Conservation (phyloP, 768 basidiomycete genomes). For the Sporobolomyces roseus region DNA sequence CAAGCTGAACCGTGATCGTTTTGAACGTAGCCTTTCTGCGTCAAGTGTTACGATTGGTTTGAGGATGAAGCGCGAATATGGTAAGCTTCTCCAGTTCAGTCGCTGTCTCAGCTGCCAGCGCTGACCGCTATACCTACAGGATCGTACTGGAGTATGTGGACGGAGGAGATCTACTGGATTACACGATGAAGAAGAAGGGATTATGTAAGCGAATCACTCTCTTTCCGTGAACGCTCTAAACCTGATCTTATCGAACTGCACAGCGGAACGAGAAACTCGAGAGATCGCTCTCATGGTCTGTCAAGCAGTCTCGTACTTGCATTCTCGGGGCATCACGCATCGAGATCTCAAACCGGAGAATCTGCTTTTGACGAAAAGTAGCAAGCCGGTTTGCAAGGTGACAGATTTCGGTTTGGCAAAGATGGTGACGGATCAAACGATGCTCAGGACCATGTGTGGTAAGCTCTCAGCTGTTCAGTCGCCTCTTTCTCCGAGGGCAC, state of each 20-base stretch:
- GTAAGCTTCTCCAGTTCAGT: conserved; percentile 43
- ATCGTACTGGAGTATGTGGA: conserved; percentile 77
- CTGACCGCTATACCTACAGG: too few relatives aligned
- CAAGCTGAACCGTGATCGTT: background rate
- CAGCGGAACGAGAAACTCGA: conserved; percentile 54
- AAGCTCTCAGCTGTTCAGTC: background rate
- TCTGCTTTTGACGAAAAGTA: conserved; percentile 41
- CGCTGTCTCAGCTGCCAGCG: too few relatives aligned
- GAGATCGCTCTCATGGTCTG: conserved; percentile 80
- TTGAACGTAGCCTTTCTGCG: conserved; percentile 36
- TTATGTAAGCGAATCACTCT: conserved; percentile 56
- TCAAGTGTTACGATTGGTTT: conserved; percentile 42
- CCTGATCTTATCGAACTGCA: conserved; percentile 48
- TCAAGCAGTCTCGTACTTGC: conserved; percentile 46
- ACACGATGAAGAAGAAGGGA: conserved; percentile 54
- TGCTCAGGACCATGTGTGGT: conserved; percentile 52
- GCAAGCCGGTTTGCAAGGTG: conserved; percentile 66
- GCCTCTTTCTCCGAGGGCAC: conserved; percentile 9
- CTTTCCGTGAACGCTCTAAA: background rate
- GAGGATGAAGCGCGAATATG: conserved; percentile 47
- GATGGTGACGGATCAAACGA: conserved; percentile 62
- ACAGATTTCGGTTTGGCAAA: conserved; percentile 97
- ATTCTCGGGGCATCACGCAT: conserved; percentile 71
- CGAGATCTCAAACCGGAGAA: conserved; percentile 58
- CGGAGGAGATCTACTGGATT: conserved; percentile 77